Evolutionary conservation across 306 rosid genomes (phyloP), one percentile per base, ranked within the genome.

Genomic region (Boehmeria nivea): DNA sequence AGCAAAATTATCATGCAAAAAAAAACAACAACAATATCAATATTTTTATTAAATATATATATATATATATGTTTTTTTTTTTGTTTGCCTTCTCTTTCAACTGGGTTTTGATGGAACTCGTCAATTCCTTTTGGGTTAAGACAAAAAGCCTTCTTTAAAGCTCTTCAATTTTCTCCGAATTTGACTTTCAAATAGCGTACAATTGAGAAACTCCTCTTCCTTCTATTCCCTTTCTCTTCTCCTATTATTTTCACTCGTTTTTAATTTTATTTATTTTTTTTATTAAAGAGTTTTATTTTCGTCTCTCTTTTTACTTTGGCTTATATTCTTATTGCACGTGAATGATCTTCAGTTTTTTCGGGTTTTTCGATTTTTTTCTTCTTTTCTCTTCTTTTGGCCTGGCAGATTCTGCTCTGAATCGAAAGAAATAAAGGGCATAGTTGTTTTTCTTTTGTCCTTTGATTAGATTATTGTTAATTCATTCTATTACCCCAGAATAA

Each of bases 161-260:
- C 21, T 12, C 36, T 33, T 57, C 16, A 11, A 12, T 22, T 56
- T 54, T 64, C 67, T 78, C 71, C 51, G 6, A 59, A 6, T 75
- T 83, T 86, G 94, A 83, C 95, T 85, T 83, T 74, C 28, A 34
- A 63, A 59, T 80, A 68, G 74, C 87, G 67, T 68, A 67, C 74
- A 33, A 46, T 68, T 72, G 49, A 57, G 43, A 12, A 38, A 48
- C 47, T 49, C 44, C 39, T 57, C 53, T 39, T 54, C 39, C 54
- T 25, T 60, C 4, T 28, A 10, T 19, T 59, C 16, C 24, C 18
- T 42, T 4, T 44, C 25, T 45, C 38, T 26, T 12, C 22, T 9
- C 22, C 25, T 60, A 6, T 60, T n/a, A 16, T 28, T n/a, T 20
- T 27, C 27, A 6, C 16, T 40, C 24, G 1, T 55, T 34, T 13